Evolutionary conservation across 306 rosid species (phyloP), one percentile per base, ranked within the genome.

Genomic region (Coriaria nepalensis): DNA sequence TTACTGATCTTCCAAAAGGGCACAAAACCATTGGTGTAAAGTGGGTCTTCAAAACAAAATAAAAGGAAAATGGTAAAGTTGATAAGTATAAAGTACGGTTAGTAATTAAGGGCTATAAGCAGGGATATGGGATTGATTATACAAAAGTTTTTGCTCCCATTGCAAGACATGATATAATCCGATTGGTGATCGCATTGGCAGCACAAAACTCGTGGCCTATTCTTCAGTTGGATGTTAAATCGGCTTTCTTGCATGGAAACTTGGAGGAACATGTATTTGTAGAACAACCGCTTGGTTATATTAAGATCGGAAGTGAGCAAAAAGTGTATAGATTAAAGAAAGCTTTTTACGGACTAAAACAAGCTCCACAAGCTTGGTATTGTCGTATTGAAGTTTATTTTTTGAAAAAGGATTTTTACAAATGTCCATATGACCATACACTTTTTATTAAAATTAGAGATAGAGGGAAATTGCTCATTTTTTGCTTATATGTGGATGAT

Each of bases 41-140:
- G 13, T 43, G 47, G 15, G 9, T 43, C 29, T 11, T 43, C 13
- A 43, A 43, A 43, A 43, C 47, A 7, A 43, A 43, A 11, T 6
- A n/a, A 11, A 43, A 43, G 11, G 47, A 43, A 4, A 43, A 43
- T 6, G 47, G 47, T 43, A 13, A 12, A 15, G 13, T 43, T 5
- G 20, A 11, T 8, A 43, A 11, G 47, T 8, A 43, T 8, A 43
- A 6, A 6, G 20, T 6, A n/a, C 20, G 20, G 6, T 43, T 12
- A 4, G 47, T 11, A 4, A 6, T 13, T n/a, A 33, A 49, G 4
- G 38, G 40, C 36, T 49, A 49, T 14, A 49, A 49, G 12, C 33
- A 34, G 4, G 39, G 32, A 14, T 49, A 9, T 49, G 55, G 43
- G 5, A 33, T 50, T 50, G 55, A 50, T 36, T 50, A 50, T 5